These are phyloP conservation scores for Phlebiopsis flavidoalba DNA, from an alignment of 768 basidiomycete genomes.

Conservation along the genomic window DNA sequence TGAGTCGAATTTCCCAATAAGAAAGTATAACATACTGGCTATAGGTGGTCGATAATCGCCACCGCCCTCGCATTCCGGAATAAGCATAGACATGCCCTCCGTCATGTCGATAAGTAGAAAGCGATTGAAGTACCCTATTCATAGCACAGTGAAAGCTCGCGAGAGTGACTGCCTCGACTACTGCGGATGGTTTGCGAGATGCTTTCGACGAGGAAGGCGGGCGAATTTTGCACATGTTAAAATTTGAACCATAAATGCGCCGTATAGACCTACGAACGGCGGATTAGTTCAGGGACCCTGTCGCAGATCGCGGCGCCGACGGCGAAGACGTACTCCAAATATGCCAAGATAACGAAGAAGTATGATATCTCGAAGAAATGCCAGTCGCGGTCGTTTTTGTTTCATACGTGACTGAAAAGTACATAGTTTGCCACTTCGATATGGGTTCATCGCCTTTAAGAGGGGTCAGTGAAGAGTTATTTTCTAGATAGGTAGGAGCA, in stretches of 20 bases:
- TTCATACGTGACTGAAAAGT: slow-evolving; percentile 97
- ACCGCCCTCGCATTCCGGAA: slow-evolving; percentile 96
- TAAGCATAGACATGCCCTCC: slow-evolving; percentile 87
- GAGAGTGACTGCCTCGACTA: slow-evolving; percentile 84
- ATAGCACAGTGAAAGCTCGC: slow-evolving; percentile 88
- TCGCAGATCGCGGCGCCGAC: too few relatives aligned
- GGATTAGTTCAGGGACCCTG: neutral
- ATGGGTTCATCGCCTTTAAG: slow-evolving; percentile 96
- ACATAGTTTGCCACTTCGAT: slow-evolving; percentile 97
- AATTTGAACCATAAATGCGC: slow-evolving; percentile 96
- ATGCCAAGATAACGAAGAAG: slow-evolving; percentile 92
- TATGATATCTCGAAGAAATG: slow-evolving; percentile 99
- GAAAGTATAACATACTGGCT: slow-evolving; percentile 69
- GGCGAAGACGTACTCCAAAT: slow-evolving; percentile 85
- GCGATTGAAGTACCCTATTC: slow-evolving; percentile 89
- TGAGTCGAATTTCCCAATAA: neutral
- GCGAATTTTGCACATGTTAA: slow-evolving; percentile 92
- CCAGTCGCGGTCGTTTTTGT: slow-evolving; percentile 94
- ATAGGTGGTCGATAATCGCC: slow-evolving; percentile 87
- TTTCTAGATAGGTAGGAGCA: slow-evolving; percentile 14
- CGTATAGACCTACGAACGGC: slow-evolving; percentile 72
- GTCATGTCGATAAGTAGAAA: slow-evolving; percentile 98
- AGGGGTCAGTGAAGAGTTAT: neutral
- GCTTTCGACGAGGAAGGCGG: slow-evolving; percentile 89
- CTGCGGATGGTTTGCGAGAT: slow-evolving; percentile 77